Conservation (phyloP, 768 basidiomycete species). For the Trametes sanguinea region DNA sequence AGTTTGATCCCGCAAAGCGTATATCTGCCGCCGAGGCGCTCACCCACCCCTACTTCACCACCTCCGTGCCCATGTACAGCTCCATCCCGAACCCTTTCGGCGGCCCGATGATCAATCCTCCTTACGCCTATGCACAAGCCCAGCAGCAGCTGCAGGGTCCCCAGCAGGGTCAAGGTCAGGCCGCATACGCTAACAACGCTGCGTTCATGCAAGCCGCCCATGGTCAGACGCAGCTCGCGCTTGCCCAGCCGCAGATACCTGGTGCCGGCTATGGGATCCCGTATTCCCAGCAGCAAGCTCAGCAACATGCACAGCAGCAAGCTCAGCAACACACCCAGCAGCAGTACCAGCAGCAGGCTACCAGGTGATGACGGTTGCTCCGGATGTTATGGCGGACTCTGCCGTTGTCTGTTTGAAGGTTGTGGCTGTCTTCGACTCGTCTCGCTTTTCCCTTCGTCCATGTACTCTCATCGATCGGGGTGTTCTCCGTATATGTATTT, state of each 20-base stretch:
- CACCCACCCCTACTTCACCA: slow-evolving; percentile 86
- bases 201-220: slow-evolving; percentile 24
- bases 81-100: slow-evolving; percentile 69
- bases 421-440: neutral
- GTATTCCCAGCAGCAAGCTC: slow-evolving; percentile 16
- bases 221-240: slow-evolving; percentile 12
- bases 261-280: slow-evolving; percentile 20
- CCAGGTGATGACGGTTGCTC: neutral
- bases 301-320: neutral
- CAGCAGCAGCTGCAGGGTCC: slow-evolving; percentile 45
- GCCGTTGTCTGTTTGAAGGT: neutral
- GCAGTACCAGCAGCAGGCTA: slow-evolving; percentile 7
- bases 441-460: neutral
- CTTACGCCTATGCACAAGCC: slow-evolving; percentile 48
- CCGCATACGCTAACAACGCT: slow-evolving; percentile 22
- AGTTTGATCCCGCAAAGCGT: slow-evolving; percentile 93
- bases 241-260: slow-evolving; percentile 20
- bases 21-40: slow-evolving; percentile 91
- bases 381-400: neutral
- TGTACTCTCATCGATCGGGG: slow-evolving; percentile 16
- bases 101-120: slow-evolving; percentile 45
- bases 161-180: slow-evolving; percentile 42
- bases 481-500: neutral
- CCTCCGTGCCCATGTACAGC: slow-evolving; percentile 50
- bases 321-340: slow-evolving; percentile 1